Conservation (phyloP, 2,329 filamentous ascomycete genomes). For the Tolypocladium amazonense region DNA sequence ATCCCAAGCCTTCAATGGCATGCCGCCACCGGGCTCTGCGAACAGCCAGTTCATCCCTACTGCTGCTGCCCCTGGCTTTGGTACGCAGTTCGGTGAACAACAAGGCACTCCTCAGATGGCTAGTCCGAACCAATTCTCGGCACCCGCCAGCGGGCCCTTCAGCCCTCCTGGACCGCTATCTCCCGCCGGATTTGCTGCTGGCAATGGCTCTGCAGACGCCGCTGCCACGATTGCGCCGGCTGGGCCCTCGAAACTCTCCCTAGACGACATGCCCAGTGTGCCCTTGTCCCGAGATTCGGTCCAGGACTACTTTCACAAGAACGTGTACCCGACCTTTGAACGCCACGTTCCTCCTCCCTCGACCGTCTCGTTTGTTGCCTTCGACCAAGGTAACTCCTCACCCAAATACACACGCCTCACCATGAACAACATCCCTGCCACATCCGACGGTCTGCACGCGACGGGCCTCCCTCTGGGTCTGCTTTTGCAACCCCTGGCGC, state of each 20-base stretch:
- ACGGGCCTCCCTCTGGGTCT: conserved; percentile 82
- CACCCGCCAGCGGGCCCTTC: conserved; percentile 38
- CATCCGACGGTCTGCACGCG: conserved; percentile 64
- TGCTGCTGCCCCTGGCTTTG: conserved; percentile 18
- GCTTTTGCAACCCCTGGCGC: conserved; percentile 77
- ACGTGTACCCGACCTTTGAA: conserved; percentile 93
- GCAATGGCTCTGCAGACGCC: conserved; percentile 14
- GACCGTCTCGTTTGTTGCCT: conserved; percentile 80
- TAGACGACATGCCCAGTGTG: conserved; percentile 87
- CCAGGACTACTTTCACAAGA: conserved; percentile 73
- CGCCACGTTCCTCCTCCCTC: conserved; percentile 85
- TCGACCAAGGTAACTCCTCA: conserved; percentile 92
- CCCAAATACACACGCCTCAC: conserved; percentile 89
- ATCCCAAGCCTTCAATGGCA: conserved; percentile 59
- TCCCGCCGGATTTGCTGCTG: conserved; percentile 13
- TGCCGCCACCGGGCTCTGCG: conserved; percentile 46
- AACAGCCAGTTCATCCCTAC: conserved; percentile 28
- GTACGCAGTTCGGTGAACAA: conserved; percentile 34
- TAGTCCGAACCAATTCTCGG: conserved; percentile 48
- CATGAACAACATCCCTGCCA: conserved; percentile 84
- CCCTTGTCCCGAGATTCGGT: conserved; percentile 73
- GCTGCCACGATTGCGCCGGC: conserved; percentile 21
- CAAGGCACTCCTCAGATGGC: conserved; percentile 29
- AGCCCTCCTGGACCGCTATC: conserved; percentile 12
- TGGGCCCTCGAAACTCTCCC: conserved; percentile 54